These are phyloP conservation scores for Rhododendron williamsianum DNA, from an alignment of 148 eudicot genomes.

Conservation along the genomic window DNA sequence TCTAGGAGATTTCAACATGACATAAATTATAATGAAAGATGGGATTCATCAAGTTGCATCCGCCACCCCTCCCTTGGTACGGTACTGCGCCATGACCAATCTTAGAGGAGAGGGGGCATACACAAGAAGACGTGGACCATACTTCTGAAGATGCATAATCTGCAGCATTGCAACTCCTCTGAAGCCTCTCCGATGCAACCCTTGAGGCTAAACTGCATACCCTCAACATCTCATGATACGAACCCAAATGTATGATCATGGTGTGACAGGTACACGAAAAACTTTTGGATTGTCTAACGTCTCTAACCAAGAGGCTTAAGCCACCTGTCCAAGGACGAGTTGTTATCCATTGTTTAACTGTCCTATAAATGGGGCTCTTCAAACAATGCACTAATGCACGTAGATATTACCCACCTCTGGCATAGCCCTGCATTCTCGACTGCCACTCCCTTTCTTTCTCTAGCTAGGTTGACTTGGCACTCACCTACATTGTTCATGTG, in stretches of 20 bases:
- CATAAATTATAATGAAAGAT: background rate
- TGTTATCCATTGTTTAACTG: background rate
- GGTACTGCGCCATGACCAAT: background rate
- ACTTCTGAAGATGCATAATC: background rate
- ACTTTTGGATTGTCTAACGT: background rate
- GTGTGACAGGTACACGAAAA: background rate
- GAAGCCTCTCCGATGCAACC: background rate
- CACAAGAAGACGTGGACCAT: background rate
- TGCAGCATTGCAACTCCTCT: background rate
- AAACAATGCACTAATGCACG: background rate
- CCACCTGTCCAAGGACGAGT: background rate
- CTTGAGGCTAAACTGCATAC: background rate
- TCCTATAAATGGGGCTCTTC: background rate
- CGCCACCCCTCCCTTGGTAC: background rate
- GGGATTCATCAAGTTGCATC: background rate
- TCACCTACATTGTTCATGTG: background rate
- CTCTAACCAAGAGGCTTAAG: background rate
- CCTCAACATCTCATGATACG: background rate
- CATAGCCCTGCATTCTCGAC: background rate
- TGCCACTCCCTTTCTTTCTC: background rate
- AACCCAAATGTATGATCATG: background rate
- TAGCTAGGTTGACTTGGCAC: background rate
- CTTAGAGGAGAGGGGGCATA: background rate
- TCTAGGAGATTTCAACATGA: background rate
- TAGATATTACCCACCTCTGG: background rate